phyloP scores from a whole-genome alignment of 129 eudicot species.

The Calendula officinalis region DNA sequence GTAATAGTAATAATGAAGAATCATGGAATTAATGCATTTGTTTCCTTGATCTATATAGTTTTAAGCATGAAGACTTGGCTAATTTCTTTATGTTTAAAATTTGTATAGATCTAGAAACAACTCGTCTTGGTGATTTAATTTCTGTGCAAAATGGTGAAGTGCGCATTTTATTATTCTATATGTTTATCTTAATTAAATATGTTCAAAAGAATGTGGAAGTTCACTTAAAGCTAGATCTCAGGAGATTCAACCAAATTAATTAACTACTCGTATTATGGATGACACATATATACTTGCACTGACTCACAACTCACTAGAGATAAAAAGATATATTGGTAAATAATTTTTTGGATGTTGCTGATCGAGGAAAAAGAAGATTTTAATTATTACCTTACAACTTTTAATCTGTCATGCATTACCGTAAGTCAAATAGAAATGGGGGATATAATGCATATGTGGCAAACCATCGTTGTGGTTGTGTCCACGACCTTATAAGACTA shows the following conservation, averaged over 20 bases:
- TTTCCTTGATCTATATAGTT: too few species aligned
- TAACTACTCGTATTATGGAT: neutral
- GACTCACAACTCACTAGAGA: neutral
- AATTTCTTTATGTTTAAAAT: too few species aligned
- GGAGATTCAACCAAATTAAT: neutral
- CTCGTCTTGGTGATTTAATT: neutral
- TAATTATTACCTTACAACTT: neutral
- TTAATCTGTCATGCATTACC: neutral
- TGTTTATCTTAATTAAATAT: neutral
- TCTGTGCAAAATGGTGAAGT: neutral
- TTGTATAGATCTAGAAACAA: too few species aligned
- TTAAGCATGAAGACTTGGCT: too few species aligned
- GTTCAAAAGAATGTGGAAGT: neutral
- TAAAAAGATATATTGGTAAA: neutral
- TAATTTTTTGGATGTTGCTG: neutral
- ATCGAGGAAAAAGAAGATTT: neutral
- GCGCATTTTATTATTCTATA: neutral
- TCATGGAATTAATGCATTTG: too few species aligned
- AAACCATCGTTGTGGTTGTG: neutral
- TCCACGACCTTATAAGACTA: neutral
- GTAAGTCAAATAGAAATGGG: neutral
- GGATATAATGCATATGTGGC: neutral
- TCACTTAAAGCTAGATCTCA: neutral
- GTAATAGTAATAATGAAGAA: too few species aligned
- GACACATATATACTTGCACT: neutral